phyloP scores from a whole-genome alignment of 371 early-diverging fungal genomes.

The Apophysomyces ossiformis region DNA sequence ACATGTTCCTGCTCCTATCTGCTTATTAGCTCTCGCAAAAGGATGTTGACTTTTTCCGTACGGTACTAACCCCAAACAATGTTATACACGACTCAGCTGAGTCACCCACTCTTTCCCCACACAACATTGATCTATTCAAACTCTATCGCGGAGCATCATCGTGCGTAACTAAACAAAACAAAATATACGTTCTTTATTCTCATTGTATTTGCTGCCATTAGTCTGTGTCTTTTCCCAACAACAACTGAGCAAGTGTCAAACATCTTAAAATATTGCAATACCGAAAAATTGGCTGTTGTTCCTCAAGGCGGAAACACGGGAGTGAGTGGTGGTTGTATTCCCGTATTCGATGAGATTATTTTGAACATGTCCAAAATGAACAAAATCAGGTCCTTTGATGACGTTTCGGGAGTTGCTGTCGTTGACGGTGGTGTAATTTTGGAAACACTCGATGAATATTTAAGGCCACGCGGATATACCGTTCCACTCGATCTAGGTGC shows the following conservation, averaged over 20 bases:
- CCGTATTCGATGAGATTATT: conserved; percentile 92
- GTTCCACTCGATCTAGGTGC: conserved; percentile 96
- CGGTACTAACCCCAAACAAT: conserved; percentile 41
- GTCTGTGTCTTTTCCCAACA: conserved; percentile 69
- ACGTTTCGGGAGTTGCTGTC: conserved; percentile 73
- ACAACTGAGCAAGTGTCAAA: conserved; percentile 77
- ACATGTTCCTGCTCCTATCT: not conserved
- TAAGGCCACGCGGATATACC: conserved; percentile 75
- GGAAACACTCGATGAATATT: conserved; percentile 79
- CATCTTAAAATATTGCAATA: conserved; percentile 84
- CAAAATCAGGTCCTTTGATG: conserved; percentile 75
- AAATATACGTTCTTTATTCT: not conserved
- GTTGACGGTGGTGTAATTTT: conserved; percentile 91
- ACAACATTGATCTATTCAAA: conserved; percentile 85
- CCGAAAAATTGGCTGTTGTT: conserved; percentile 77
- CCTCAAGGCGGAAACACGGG: conserved; percentile 98
- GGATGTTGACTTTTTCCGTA: conserved; percentile 60
- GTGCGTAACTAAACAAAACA: conserved; percentile 44
- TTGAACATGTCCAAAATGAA: conserved; percentile 77
- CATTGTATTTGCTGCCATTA: conserved; percentile 1
- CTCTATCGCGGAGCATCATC: conserved; percentile 80
- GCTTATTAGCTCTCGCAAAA: conserved; percentile 30
- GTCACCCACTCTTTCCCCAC: conserved; percentile 43
- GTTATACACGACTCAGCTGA: conserved; percentile 22
- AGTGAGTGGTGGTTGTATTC: conserved; percentile 81